Evolutionary conservation across 352 stramenopile species (phyloP), one percentile per base, ranked within the genome.

Genomic region (Pythium phragmiticola): DNA sequence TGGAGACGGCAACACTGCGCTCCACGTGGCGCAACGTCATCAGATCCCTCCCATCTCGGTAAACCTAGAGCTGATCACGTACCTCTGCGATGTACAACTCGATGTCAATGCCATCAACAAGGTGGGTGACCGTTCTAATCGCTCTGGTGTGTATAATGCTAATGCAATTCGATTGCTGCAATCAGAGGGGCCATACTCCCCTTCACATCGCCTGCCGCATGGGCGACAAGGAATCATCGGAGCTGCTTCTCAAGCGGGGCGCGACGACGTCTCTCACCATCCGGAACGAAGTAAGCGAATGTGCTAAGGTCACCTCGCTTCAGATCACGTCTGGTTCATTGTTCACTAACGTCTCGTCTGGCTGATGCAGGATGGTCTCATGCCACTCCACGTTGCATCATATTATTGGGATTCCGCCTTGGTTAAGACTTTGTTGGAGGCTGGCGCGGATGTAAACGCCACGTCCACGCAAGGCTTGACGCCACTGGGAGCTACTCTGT

Each of bases 111-210:
- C 33, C 4, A 6, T 34, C 16, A 39, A 28, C 2, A 50, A 41
- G 19, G 57, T 56, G 17, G 23, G 46, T 53, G 36, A n/a, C 41
- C 17, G 17, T 30, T 33, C 26, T 39, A 8, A 39, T 39, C 34
- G 34, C 34, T 1, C 34, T 39, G 11, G 14, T 50, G 21, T 41
- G 13, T 4, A 9, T 16, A 19, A 54, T 5, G 11, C 46, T 52
- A 9, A 36, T n/a, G 9, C 13, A 9, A 36, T 13, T 36, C 37
- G 16, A 36, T 17, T 55, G 8, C 1, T 37, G 1, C 12, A 23
- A 23, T 23, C 16, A 63, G 57, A 23, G 57, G 42, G 57, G 57
- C 17, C 41, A 63, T 41, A 56, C 57, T 28, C 33, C 57, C 1
- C 46, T 63, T 14, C 57, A 63, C 19, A 14, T 41, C n/a, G 45